Percentiles rank a stretch among this genome's conserved stretches.
phyloP scores from a whole-genome alignment of 2,329 filamentous ascomycete genomes.

The Sarocladiaceae sp. region DNA sequence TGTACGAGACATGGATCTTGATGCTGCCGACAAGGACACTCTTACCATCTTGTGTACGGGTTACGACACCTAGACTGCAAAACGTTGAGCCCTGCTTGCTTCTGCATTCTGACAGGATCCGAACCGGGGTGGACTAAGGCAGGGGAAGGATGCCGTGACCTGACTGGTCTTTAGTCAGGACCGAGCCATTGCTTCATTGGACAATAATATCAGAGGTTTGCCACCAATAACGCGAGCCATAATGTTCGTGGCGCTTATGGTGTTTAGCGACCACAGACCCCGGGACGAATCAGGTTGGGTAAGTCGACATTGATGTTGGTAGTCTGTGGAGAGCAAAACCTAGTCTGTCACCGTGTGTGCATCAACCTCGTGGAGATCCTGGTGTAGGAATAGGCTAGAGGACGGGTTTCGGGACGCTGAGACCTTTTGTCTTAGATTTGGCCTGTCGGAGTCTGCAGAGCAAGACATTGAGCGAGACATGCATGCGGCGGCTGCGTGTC shows the following conservation, averaged over 20 bases:
- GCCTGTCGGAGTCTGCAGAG: neutral
- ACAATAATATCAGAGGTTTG: slow-evolving; percentile 2
- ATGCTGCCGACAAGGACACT: too few species aligned
- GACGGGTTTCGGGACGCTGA: too few species aligned
- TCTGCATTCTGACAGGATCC: too few species aligned
- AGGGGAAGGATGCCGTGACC: slow-evolving; percentile 2
- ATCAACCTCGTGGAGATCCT: too few species aligned
- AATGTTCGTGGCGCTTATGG: slow-evolving; percentile 6
- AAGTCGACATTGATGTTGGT: neutral
- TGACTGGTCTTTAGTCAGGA: neutral
- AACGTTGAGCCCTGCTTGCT: too few species aligned
- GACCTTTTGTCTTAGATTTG: too few species aligned
- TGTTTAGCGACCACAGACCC: neutral
- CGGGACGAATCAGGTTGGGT: neutral
- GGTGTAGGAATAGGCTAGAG: too few species aligned
- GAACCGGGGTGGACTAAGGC: too few species aligned
- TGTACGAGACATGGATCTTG: too few species aligned
- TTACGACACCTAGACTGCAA: too few species aligned
- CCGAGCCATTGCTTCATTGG: neutral
- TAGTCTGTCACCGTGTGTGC: too few species aligned
- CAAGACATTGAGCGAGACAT: slow-evolving; percentile 8
- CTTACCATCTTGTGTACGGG: too few species aligned
- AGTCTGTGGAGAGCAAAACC: neutral
- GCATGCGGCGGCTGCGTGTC: slow-evolving; percentile 3
- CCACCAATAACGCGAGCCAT: slow-evolving; percentile 4